Evolutionary conservation across 352 stramenopile genomes (phyloP).

Genomic region (Pythium dissotocum): DNA sequence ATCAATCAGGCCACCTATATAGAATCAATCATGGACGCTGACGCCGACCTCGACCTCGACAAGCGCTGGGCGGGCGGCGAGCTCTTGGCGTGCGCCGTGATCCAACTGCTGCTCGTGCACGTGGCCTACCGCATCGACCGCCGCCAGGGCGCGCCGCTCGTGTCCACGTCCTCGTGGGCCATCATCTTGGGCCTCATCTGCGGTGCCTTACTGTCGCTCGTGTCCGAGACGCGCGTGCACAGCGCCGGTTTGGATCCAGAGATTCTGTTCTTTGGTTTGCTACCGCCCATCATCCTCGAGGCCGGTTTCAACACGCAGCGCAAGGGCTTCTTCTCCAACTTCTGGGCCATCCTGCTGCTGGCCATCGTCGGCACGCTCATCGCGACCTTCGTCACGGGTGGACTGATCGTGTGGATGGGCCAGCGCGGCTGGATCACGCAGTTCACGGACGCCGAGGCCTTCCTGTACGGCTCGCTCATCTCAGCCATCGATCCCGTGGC

Average conservation of each 20-base stretch:
- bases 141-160: constrained; percentile 9
- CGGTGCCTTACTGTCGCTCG: constrained; percentile 12
- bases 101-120: constrained; percentile 28
- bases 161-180: constrained; percentile 26
- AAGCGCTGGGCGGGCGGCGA: constrained; percentile 25
- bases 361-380: constrained; percentile 55
- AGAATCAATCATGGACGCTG: constrained; percentile 21
- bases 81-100: constrained; percentile 24
- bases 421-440: constrained; percentile 50
- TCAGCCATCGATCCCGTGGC: constrained; percentile 92
- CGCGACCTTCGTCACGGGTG: constrained; percentile 48
- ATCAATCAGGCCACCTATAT: no score
- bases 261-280: constrained; percentile 57
- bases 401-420: constrained; percentile 45
- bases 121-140: constrained; percentile 30
- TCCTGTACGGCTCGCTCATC: constrained; percentile 91
- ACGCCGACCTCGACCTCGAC: constrained; percentile 5
- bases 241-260: constrained; percentile 18
- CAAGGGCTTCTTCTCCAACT: constrained; percentile 60
- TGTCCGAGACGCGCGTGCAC: constrained; percentile 19
- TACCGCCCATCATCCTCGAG: constrained; percentile 70
- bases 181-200: constrained; percentile 20
- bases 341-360: constrained; percentile 41
- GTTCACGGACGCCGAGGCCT: constrained; percentile 78
- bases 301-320: constrained; percentile 65